Conservation (phyloP, 73 alveolate genomes). For the Effrenium voratum region DNA sequence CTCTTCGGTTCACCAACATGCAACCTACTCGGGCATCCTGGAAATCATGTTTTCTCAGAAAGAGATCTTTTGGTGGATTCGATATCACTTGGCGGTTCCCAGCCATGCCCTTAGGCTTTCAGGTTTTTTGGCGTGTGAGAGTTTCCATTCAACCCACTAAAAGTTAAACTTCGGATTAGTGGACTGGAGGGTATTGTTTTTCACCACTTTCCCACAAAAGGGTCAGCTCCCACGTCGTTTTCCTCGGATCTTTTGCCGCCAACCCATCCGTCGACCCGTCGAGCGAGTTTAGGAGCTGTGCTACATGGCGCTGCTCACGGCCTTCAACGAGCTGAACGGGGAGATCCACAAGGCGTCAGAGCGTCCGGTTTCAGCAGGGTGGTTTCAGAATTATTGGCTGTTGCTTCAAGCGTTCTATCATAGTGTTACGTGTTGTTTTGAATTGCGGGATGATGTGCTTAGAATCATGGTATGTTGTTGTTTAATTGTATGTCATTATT, state of each 20-base stretch:
- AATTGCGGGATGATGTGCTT: neutral
- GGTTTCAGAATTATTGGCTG: neutral
- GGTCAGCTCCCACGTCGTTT: neutral
- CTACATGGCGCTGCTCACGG: constrained; percentile 74
- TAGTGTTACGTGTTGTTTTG: neutral
- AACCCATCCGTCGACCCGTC: neutral
- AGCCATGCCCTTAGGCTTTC: neutral
- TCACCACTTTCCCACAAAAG: neutral
- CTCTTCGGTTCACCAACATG: too few species aligned
- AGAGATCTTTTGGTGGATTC: too few species aligned
- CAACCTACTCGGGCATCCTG: too few species aligned
- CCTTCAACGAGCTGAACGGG: constrained; percentile 50
- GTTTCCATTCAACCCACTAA: neutral
- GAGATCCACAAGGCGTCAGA: neutral
- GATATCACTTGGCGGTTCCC: too few species aligned
- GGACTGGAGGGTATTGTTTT: neutral
- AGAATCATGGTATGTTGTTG: neutral
- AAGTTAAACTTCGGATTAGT: too few species aligned
- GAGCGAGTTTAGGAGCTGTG: constrained; percentile 40
- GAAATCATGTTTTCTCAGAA: too few species aligned
- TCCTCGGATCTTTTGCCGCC: neutral
- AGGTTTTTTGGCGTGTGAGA: too few species aligned
- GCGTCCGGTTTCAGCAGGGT: neutral
- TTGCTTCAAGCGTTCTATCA: neutral
- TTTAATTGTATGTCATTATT: neutral